Conservation (phyloP, 2,329 filamentous ascomycete genomes). For the Arthrobotrys sinensis region DNA sequence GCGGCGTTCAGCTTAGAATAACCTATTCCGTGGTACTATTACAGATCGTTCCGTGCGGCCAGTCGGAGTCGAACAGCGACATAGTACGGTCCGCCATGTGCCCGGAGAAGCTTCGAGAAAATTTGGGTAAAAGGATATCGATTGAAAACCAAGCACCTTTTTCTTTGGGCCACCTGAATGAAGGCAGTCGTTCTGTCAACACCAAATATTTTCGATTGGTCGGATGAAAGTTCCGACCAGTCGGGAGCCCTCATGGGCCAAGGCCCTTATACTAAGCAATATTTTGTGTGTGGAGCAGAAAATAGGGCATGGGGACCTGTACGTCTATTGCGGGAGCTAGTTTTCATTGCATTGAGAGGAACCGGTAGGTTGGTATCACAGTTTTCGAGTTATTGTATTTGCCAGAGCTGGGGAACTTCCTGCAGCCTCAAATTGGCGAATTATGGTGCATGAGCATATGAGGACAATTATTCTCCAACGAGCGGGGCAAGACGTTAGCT, state of each 20-base stretch:
- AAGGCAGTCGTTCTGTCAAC: conserved; percentile 42
- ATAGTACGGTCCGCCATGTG: conserved; percentile 22
- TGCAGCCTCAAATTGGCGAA: conserved; percentile 21
- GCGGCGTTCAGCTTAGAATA: conserved; percentile 40
- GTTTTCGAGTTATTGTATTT: conserved; percentile 43
- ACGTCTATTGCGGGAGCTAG: conserved; percentile 16
- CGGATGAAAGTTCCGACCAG: conserved; percentile 56
- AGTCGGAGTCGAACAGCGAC: conserved; percentile 45
- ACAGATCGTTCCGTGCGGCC: conserved; percentile 19
- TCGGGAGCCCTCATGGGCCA: conserved; percentile 29
- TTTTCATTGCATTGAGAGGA: conserved; percentile 32
- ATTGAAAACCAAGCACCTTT: conserved; percentile 24
- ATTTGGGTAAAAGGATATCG: conserved; percentile 14
- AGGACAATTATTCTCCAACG: conserved; percentile 22
- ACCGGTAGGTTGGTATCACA: conserved; percentile 30
- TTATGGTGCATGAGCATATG: conserved; percentile 42
- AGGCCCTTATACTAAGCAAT: conserved; percentile 46
- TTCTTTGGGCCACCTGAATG: conserved; percentile 25
- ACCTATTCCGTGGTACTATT: conserved; percentile 27
- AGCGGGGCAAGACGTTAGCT: conserved; percentile 39
- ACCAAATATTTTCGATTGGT: conserved; percentile 48
- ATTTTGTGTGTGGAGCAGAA: conserved; percentile 28
- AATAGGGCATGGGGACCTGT: conserved; percentile 41
- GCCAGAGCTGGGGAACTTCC: conserved; percentile 19
- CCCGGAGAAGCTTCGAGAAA: conserved; percentile 43